Evolutionary conservation across 495 filamentous ascomycete species (phyloP).

Genomic region (Hamigera avellanea): DNA sequence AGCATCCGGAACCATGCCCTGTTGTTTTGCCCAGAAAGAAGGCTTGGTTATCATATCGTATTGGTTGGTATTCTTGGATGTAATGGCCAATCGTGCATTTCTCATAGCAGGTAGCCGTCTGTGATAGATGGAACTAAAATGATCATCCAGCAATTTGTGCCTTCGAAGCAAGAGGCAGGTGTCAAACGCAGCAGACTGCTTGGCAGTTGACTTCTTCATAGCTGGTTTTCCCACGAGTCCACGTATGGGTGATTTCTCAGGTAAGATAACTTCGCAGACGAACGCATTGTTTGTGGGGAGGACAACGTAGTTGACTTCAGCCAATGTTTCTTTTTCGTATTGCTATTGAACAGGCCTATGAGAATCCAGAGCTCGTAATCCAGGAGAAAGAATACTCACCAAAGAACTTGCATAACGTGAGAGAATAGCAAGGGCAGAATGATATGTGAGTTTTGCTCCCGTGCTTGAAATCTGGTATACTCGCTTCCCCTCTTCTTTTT

Average conservation of each 20-base stretch:
- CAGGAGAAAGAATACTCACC: conserved; percentile 22
- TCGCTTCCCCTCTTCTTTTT: conserved; percentile 40
- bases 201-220: conserved; percentile 63
- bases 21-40: conserved; percentile 52
- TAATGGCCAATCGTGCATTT: conserved; percentile 80
- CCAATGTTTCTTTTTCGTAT: conserved; percentile 41
- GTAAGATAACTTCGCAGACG: conserved; percentile 72
- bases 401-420: conserved; percentile 49
- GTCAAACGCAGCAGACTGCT: conserved; percentile 83
- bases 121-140: conserved; percentile 61
- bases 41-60: conserved; percentile 79
- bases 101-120: conserved; percentile 73
- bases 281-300: conserved; percentile 46
- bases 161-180: conserved; percentile 61
- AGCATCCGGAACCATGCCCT: conserved; percentile 35
- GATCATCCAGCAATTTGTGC: conserved; percentile 54
- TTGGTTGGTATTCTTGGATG: conserved; percentile 55
- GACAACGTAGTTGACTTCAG: conserved; percentile 54
- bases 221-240: conserved; percentile 49
- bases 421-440: conserved; percentile 54
- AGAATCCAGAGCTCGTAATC: conserved; percentile 5
- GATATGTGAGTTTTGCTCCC: conserved; percentile 72
- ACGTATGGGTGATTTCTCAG: conserved; percentile 60
- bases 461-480: conserved; percentile 54
- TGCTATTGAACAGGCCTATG: conserved; percentile 28